Conservation (phyloP, 164 flowering plant species). For the Stephania yunnanensis region DNA sequence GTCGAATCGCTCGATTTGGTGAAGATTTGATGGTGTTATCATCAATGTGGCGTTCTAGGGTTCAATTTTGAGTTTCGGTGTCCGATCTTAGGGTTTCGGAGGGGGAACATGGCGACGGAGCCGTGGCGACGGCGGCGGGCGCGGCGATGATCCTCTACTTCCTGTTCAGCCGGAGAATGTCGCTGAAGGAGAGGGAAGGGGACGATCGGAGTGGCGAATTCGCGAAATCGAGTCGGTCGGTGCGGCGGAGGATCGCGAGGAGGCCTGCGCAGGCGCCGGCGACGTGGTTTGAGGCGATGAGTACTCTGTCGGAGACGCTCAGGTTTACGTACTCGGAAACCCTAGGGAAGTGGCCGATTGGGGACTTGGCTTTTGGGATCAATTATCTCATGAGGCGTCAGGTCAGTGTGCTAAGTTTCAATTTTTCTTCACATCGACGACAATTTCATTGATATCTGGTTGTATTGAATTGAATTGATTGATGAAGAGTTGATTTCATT, state of each 20-base stretch:
- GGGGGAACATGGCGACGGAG: constrained; percentile 44
- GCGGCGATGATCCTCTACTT: constrained; percentile 53
- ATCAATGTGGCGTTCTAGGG: not conserved
- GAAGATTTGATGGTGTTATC: no score
- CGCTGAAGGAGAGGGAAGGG: constrained; percentile 17
- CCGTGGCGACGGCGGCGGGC: constrained; percentile 67
- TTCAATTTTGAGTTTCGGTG: not conserved
- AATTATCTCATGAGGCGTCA: constrained; percentile 81
- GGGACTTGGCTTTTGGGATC: constrained; percentile 94
- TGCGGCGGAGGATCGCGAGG: constrained; percentile 36
- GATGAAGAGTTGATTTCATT: not conserved
- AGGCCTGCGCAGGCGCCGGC: constrained; percentile 88
- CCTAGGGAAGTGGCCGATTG: constrained; percentile 96
- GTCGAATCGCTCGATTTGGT: no score
- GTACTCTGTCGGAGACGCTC: constrained; percentile 76
- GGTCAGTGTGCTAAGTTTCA: constrained; percentile 28
- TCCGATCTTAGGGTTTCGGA: not conserved
- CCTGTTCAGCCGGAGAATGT: constrained; percentile 31
- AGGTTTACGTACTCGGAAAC: constrained; percentile 91
- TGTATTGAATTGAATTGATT: not conserved
- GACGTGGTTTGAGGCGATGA: constrained; percentile 72
- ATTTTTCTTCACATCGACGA: not conserved
- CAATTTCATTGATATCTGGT: not conserved
- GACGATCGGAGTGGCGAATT: constrained; percentile 26
- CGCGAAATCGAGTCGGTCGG: constrained; percentile 31